phyloP scores from a whole-genome alignment of 2,329 filamentous ascomycete species.

The Sporothrix curviconia region DNA sequence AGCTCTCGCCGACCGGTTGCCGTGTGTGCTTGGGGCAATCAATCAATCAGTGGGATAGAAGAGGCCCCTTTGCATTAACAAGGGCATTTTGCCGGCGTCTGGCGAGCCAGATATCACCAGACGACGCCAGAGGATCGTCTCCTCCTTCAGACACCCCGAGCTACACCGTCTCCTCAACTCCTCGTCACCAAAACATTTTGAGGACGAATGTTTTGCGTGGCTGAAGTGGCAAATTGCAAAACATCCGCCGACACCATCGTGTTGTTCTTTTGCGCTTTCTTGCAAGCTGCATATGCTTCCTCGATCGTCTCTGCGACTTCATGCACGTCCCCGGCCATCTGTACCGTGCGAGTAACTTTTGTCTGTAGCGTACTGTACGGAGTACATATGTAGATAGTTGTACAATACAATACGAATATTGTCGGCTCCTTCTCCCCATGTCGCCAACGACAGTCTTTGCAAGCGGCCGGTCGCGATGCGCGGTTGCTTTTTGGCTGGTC shows the following conservation, averaged over 20 bases:
- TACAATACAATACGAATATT: no score
- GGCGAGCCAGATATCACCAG: neutral
- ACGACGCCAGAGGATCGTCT: neutral
- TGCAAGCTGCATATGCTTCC: neutral
- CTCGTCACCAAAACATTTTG: neutral
- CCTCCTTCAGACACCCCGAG: no score
- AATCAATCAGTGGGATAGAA: neutral
- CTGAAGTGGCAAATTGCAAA: neutral
- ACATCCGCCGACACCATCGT: neutral
- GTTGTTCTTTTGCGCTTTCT: no score
- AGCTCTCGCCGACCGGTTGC: constrained; percentile 1
- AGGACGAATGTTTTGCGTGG: neutral
- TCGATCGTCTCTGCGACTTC: neutral
- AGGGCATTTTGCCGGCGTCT: constrained; percentile 1
- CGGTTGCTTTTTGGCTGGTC: constrained; percentile 4
- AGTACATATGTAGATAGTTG: no score
- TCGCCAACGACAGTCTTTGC: neutral
- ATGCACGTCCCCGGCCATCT: neutral
- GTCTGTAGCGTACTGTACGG: no score
- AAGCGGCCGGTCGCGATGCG: constrained; percentile 7
- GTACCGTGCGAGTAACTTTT: neutral
- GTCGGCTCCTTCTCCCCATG: neutral
- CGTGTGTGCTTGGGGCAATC: neutral
- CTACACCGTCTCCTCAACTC: neutral
- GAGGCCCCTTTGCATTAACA: neutral